A percentile compares a stretch with the other conserved stretches of the same genome.
These are phyloP conservation scores for Murraya koenigii DNA, from an alignment of 345 rosid genomes.

Conservation along the genomic window DNA sequence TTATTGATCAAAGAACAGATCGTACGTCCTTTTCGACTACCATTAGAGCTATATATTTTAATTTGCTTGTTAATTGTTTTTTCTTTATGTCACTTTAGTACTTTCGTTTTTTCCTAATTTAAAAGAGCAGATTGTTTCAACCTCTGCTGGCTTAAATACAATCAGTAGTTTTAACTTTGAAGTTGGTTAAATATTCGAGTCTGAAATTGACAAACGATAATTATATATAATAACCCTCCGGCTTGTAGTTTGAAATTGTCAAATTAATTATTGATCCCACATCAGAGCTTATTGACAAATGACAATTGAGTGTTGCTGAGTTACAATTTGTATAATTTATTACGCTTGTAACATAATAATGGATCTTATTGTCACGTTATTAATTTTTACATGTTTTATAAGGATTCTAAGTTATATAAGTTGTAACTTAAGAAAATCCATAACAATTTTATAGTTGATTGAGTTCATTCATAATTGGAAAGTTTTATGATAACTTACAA, in stretches of 20 bases:
- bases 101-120: neutral
- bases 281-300: neutral
- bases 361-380: too few species aligned
- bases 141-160: neutral
- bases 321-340: too few species aligned
- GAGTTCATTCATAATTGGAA: neutral
- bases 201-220: too few species aligned
- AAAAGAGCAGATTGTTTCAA: neutral
- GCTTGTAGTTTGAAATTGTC: too few species aligned
- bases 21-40: neutral
- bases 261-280: too few species aligned
- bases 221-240: too few species aligned
- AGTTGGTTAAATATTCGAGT: neutral
- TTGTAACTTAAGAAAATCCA: too few species aligned
- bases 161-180: neutral
- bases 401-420: too few species aligned
- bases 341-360: too few species aligned
- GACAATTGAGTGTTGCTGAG: too few species aligned
- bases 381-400: too few species aligned
- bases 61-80: neutral
- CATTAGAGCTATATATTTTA: neutral
- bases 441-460: neutral
- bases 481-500: neutral
- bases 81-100: neutral
- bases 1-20: neutral